Conservation (phyloP, 805 yeast genomes). For the Teunomyces tritomae region DNA sequence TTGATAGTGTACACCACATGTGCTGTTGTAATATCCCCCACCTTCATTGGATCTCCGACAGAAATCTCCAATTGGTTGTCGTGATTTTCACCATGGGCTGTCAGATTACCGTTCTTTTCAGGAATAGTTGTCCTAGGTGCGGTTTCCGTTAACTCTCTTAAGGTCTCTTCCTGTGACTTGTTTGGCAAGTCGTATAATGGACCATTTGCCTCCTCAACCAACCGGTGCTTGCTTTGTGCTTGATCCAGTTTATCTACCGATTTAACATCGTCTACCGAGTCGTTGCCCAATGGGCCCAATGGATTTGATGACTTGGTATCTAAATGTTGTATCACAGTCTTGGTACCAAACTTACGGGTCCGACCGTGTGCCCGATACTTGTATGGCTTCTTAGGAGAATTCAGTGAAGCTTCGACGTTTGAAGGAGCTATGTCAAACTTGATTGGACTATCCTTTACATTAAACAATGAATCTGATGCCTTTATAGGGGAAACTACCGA, state of each 20-base stretch:
- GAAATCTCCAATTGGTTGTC: slow-evolving; percentile 52
- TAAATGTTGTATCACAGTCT: slow-evolving; percentile 29
- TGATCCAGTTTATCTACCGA: slow-evolving; percentile 17
- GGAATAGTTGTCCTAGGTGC: background rate
- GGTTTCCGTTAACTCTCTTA: background rate
- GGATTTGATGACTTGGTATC: slow-evolving; percentile 13
- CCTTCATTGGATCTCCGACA: slow-evolving; percentile 88
- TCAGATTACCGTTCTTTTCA: background rate
- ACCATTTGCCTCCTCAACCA: slow-evolving; percentile 48
- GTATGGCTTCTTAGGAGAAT: slow-evolving; percentile 18
- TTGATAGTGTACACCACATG: slow-evolving; percentile 84
- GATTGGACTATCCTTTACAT: slow-evolving; percentile 31
- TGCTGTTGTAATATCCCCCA: slow-evolving; percentile 85
- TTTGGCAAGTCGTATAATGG: slow-evolving; percentile 49
- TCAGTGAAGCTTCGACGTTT: background rate
- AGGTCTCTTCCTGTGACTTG: slow-evolving; percentile 16
- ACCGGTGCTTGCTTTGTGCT: slow-evolving; percentile 23
- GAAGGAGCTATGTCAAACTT: slow-evolving; percentile 11
- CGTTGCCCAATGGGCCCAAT: slow-evolving; percentile 28
- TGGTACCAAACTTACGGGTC: slow-evolving; percentile 27
- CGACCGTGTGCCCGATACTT: slow-evolving; percentile 29
- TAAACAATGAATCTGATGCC: slow-evolving; percentile 29
- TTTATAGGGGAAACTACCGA: slow-evolving; percentile 13
- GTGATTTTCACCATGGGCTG: background rate
- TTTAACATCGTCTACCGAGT: slow-evolving; percentile 10